Evolutionary conservation across 306 rosid species (phyloP).

Genomic region (Prunus padus): DNA sequence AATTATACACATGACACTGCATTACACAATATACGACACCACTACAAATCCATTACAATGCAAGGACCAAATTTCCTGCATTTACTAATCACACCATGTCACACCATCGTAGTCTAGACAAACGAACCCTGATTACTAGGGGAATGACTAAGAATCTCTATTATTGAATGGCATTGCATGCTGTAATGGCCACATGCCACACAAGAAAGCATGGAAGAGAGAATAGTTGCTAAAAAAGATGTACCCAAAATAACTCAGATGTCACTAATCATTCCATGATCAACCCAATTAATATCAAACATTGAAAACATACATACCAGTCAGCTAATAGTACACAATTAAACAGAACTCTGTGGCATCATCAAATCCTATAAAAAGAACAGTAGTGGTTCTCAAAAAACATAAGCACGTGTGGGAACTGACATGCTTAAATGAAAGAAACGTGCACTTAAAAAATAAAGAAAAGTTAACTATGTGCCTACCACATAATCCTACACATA

Average conservation of each 20-base stretch:
- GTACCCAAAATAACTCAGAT: constrained; percentile 22
- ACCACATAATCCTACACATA: no score
- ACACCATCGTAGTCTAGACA: constrained; percentile 28
- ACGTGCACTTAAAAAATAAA: no score
- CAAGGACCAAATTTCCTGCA: constrained; percentile 34
- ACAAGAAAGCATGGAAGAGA: constrained; percentile 1
- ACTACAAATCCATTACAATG: constrained; percentile 13
- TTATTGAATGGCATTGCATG: constrained; percentile 32
- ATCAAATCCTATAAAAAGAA: background rate
- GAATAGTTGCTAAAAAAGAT: constrained; percentile 24
- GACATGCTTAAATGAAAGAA: no score
- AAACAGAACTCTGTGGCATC: constrained; percentile 3
- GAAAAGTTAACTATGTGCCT: no score
- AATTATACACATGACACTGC: constrained; percentile 27
- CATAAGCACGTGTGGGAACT: background rate
- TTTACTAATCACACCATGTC: constrained; percentile 40
- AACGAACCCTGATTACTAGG: constrained; percentile 29
- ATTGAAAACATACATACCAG: background rate
- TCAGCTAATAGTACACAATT: background rate
- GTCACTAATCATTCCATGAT: constrained; percentile 19
- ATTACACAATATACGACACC: constrained; percentile 13
- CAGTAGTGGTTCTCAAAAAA: background rate
- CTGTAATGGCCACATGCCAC: constrained; percentile 30
- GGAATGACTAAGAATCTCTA: constrained; percentile 24
- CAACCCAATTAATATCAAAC: background rate